These are phyloP conservation scores for Iris pallida DNA, from an alignment of 116 monocot species.

Conservation along the genomic window DNA sequence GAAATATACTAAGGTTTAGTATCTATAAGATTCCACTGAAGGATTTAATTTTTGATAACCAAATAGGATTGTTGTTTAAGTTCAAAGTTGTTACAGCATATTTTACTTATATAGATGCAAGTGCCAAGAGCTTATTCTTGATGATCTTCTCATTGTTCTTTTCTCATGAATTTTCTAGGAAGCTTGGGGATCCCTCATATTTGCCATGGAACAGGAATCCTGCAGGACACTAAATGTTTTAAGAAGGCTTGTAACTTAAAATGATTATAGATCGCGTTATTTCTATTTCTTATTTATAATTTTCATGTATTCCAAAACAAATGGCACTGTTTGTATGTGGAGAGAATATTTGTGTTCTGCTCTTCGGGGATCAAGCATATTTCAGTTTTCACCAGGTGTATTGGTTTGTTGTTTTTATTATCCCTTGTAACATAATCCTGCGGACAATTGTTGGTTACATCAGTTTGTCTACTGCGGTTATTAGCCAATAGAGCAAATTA, in stretches of 20 bases:
- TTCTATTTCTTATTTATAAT: neutral
- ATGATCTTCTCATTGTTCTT: neutral
- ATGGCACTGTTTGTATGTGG: neutral
- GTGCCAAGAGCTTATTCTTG: neutral
- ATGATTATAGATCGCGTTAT: neutral
- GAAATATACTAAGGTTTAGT: neutral
- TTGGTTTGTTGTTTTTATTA: too few relatives aligned
- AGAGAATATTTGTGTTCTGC: neutral
- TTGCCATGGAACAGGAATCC: constrained; percentile 68
- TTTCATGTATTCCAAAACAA: neutral
- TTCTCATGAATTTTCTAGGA: constrained; percentile 32
- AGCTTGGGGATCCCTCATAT: constrained; percentile 64
- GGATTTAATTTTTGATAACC: neutral
- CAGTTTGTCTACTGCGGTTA: too few relatives aligned
- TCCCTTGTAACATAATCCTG: too few relatives aligned
- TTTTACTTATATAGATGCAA: neutral
- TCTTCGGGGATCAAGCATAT: neutral
- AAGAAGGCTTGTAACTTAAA: neutral
- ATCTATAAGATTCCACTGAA: neutral
- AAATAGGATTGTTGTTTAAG: neutral
- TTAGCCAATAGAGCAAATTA: too few relatives aligned
- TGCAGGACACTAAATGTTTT: constrained; percentile 21
- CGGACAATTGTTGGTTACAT: too few relatives aligned
- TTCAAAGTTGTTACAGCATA: neutral
- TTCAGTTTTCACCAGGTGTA: neutral